Conservation (phyloP, 139 green algal species). For the Tetratostichococcus sp. region DNA sequence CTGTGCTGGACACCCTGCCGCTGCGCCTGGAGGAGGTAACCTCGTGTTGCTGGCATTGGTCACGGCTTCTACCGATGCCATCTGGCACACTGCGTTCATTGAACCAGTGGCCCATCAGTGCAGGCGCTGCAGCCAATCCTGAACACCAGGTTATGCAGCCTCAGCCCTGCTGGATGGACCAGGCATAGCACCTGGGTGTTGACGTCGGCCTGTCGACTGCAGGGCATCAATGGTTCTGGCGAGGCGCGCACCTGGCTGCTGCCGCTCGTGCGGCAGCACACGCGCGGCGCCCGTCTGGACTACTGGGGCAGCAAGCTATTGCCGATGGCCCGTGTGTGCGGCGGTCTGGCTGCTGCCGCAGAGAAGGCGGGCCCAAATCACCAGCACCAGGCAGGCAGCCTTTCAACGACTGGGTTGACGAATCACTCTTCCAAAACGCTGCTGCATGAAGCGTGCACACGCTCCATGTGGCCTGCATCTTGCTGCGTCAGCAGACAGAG, state of each 20-base stretch:
- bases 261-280: constrained; percentile 73
- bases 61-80: too few relatives aligned
- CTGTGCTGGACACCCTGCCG: constrained; percentile 65
- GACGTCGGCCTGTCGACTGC: neutral
- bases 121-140: too few relatives aligned
- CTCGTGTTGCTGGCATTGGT: neutral
- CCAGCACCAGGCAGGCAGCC: neutral
- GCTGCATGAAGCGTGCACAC: too few relatives aligned
- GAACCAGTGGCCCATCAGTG: too few relatives aligned
- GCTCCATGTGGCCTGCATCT: too few relatives aligned
- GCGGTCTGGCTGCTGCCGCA: constrained; percentile 19
- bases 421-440: too few relatives aligned
- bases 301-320: constrained; percentile 69
- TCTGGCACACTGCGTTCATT: too few relatives aligned
- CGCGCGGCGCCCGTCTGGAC: constrained; percentile 37
- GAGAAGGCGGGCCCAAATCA: neutral
- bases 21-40: constrained; percentile 58
- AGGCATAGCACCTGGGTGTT: too few relatives aligned
- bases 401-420: too few relatives aligned
- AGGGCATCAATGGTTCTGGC: constrained; percentile 35
- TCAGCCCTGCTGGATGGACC: too few relatives aligned
- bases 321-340: constrained; percentile 63
- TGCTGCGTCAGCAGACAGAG: too few relatives aligned
- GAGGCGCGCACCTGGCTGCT: constrained; percentile 86
- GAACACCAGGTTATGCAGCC: too few relatives aligned